phyloP scores from a whole-genome alignment of 2,329 filamentous ascomycete genomes.

The Aulographum hederae region DNA sequence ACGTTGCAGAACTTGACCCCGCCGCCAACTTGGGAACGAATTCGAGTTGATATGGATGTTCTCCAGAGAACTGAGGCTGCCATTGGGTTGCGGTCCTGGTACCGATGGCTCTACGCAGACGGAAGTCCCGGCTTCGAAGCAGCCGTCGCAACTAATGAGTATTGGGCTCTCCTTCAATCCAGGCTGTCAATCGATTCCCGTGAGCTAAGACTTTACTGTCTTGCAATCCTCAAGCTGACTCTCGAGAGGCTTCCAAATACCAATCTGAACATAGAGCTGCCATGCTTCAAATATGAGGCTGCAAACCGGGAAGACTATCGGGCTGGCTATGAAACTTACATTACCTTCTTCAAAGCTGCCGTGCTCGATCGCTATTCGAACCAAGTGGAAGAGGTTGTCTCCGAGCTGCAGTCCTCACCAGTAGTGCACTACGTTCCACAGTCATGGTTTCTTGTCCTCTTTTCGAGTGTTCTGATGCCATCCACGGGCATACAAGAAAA shows the following conservation, averaged over 20 bases:
- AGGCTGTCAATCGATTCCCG: too few species aligned
- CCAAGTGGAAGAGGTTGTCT: slow-evolving; percentile 26
- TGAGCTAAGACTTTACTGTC: not conserved
- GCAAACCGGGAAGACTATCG: slow-evolving; percentile 5
- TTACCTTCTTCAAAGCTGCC: slow-evolving; percentile 27
- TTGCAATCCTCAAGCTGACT: too few species aligned
- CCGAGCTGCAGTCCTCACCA: slow-evolving; percentile 20
- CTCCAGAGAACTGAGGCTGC: not conserved
- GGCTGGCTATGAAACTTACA: slow-evolving; percentile 23
- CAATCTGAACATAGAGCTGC: not conserved
- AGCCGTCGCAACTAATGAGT: not conserved
- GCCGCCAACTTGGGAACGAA: not conserved
- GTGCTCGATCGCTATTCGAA: slow-evolving; percentile 30
- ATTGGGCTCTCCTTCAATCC: too few species aligned
- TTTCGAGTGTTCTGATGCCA: slow-evolving; percentile 20
- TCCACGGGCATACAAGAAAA: slow-evolving; percentile 11
- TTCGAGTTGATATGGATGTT: not conserved
- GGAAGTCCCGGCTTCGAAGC: not conserved
- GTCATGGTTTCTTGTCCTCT: slow-evolving; percentile 23
- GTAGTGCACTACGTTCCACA: slow-evolving; percentile 13
- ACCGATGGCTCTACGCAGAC: not conserved
- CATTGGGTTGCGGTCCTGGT: not conserved
- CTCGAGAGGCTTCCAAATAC: not conserved
- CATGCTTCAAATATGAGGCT: not conserved
- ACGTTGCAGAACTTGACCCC: too few species aligned